Percentiles rank a stretch among this genome's conserved stretches.
Evolutionary conservation across 345 rosid genomes (phyloP).

Genomic region (Salix koriyanagi): DNA sequence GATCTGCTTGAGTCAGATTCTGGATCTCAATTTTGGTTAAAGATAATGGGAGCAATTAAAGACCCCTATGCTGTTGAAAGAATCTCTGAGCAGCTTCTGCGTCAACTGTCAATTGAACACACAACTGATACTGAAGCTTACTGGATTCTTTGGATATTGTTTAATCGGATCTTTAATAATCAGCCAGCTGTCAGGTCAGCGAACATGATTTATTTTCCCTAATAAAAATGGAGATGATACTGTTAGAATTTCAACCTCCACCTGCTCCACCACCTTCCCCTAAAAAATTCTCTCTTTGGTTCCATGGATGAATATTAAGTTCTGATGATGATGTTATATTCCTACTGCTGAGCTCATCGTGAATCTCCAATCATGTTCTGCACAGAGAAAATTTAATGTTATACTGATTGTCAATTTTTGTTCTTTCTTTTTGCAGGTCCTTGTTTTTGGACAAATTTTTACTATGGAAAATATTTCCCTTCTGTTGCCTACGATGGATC

Average conservation of each 20-base stretch:
- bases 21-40: conserved; percentile 55
- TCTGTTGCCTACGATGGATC: conserved; percentile 83
- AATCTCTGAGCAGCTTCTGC: conserved; percentile 75
- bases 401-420: background rate
- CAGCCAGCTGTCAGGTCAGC: conserved; percentile 65
- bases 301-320: too few relatives aligned
- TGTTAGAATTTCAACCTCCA: background rate
- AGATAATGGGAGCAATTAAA: conserved; percentile 59
- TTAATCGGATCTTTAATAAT: conserved; percentile 38
- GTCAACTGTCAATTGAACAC: conserved; percentile 52
- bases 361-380: too few relatives aligned
- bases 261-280: too few relatives aligned
- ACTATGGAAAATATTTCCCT: conserved; percentile 92
- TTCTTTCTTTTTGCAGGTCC: conserved; percentile 45
- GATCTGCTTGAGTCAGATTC: conserved; percentile 43
- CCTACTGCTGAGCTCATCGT: too few relatives aligned
- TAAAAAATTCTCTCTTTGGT: too few relatives aligned
- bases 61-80: conserved; percentile 79
- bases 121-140: conserved; percentile 75
- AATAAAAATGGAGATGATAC: background rate
- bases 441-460: conserved; percentile 80
- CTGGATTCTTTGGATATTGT: conserved; percentile 78
- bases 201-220: conserved; percentile 8
- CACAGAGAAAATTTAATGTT: too few relatives aligned
- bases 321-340: too few relatives aligned